A percentile compares a stretch with the other conserved stretches of the same genome.
Evolutionary conservation across 768 basidiomycete genomes (phyloP).

Genomic region (Lactifluus piperatus): DNA sequence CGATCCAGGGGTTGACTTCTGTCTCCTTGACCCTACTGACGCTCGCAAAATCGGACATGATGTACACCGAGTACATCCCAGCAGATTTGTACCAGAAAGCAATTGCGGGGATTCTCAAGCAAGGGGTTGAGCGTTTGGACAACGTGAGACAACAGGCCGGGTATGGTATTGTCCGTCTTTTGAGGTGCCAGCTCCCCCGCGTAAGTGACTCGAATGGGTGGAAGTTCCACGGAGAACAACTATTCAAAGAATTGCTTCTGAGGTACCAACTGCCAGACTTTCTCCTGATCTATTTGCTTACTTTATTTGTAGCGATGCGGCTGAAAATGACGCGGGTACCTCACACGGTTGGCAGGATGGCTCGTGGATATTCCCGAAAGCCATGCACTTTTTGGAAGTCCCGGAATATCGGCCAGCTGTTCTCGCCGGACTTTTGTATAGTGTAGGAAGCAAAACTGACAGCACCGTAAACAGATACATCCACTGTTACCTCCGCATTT

Average conservation of each 20-base stretch:
- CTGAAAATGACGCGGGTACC: conserved; percentile 23
- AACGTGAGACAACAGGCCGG: conserved; percentile 82
- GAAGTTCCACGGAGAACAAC: conserved; percentile 39
- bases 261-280: conserved; percentile 29
- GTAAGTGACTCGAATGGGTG: conserved; percentile 36
- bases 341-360: conserved; percentile 56
- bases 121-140: conserved; percentile 85
- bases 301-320: conserved; percentile 20
- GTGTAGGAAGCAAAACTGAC: conserved; percentile 76
- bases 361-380: conserved; percentile 65
- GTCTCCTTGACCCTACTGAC: conserved; percentile 45
- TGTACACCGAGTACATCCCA: conserved; percentile 54
- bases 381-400: conserved; percentile 56
- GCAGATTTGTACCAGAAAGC: conserved; percentile 45
- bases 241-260: conserved; percentile 47
- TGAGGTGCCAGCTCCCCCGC: conserved; percentile 39
- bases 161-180: conserved; percentile 42
- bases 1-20: conserved; percentile 54
- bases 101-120: conserved; percentile 69
- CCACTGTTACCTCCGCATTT: conserved; percentile 6
- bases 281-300: not conserved
- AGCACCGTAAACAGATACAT: conserved; percentile 56
- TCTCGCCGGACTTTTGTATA: conserved; percentile 66
- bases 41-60: conserved; percentile 32
- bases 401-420: conserved; percentile 51